These are phyloP conservation scores for Lasiodiplodia sp. DNA, from an alignment of 2,329 filamentous ascomycete species.

Conservation along the genomic window DNA sequence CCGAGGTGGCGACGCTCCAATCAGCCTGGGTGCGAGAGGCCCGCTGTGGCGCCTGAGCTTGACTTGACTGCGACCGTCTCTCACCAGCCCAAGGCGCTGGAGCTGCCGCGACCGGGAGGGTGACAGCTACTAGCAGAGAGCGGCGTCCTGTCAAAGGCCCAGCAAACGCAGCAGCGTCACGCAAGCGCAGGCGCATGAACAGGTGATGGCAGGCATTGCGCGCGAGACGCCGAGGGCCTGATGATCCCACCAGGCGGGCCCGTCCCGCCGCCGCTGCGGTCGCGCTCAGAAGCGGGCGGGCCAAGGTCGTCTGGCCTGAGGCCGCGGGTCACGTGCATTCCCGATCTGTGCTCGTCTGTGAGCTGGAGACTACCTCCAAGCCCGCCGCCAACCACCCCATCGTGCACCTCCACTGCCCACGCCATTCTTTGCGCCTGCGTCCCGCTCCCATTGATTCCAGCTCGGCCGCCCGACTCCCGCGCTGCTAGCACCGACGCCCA, in stretches of 20 bases:
- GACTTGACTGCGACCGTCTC: conserved; percentile 1
- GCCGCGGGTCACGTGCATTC: conserved; percentile 4
- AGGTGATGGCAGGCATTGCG: conserved; percentile 14
- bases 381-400: conserved; percentile 20
- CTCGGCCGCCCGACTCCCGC: conserved; percentile 21
- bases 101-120: conserved; percentile 4
- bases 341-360: conserved; percentile 16
- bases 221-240: conserved; percentile 2
- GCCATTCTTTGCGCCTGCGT: conserved; percentile 30
- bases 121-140: neutral
- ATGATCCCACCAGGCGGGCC: conserved; percentile 2
- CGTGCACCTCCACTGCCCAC: conserved; percentile 20
- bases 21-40: conserved; percentile 15
- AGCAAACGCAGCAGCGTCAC: neutral
- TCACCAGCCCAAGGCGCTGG: conserved; percentile 2
- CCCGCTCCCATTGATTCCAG: conserved; percentile 23
- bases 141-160: neutral
- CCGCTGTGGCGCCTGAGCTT: conserved; percentile 16
- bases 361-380: conserved; percentile 24
- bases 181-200: neutral
- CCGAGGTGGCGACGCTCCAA: conserved; percentile 30
- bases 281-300: conserved; percentile 2
- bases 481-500: conserved; percentile 15
- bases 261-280: neutral
- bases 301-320: neutral